Base-by-base conservation (phyloP, 2,329 filamentous ascomycete genomes). In the Ilyonectria destructans region DNA sequence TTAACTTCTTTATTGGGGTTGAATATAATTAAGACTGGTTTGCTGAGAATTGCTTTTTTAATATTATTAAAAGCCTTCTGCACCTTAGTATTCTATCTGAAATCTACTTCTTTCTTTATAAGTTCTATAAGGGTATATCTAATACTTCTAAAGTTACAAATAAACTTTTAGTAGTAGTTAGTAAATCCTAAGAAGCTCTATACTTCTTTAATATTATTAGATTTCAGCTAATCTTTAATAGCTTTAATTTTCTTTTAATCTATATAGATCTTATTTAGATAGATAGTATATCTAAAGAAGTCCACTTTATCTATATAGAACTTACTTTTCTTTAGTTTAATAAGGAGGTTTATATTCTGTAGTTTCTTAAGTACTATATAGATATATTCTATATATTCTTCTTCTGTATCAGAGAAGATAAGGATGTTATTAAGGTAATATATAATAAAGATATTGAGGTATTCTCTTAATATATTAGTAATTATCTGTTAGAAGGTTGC, bases 401-500 rank as follows among this genome's bases (percentile, higher is more conserved):
- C 35, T 45, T 70, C 31, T 13, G 19, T 70, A 17, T 74, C 31
- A 45, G 56, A 72, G 60, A 72, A 73, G 56, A 75, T 72, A 26
- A 75, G 33, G 43, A 74, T 75, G 62, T 74, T 55, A 68, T 74
- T 26, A 43, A 74, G 51, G 35, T 75, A 75, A 8, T 56, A 56
- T 56, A 40, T 23, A 49, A 59, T 49, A 35, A 49, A 59, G 7
- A 68, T 58, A 58, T 67, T 46, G 3, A 70, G 21, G 19, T 71
- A 69, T 51, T 69, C 37, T 19, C 21, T 6, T 48, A 74, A 19
- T 31, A 66, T 58, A 40, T 68, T 60, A 55, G 66, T 71, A 58
- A 71, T 71, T 67, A 71, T 70, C 10, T 40, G 15, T 60, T 75
- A 68, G 33, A 73, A 72, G 57, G 52, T 62, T 37, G 43, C 56